phyloP scores from a whole-genome alignment of 768 basidiomycete genomes.

The Suillus placidus region DNA sequence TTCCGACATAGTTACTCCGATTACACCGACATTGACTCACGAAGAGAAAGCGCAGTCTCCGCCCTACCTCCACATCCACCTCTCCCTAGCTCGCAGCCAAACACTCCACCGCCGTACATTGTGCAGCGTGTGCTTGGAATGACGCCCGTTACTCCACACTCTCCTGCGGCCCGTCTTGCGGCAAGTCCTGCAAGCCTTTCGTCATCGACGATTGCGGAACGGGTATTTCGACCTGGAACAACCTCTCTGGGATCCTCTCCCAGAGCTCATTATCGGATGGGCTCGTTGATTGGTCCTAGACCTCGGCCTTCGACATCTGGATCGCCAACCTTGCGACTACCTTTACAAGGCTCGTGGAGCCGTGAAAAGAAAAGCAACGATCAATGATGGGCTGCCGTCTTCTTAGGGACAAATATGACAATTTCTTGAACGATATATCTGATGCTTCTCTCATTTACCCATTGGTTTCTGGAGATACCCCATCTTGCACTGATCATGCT shows the following conservation, averaged over 20 bases:
- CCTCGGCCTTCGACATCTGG: slow-evolving; percentile 27
- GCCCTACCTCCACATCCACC: slow-evolving; percentile 47
- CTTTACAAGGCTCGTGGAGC: slow-evolving; percentile 35
- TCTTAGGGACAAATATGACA: not conserved
- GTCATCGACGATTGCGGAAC: not conserved
- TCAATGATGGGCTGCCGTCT: not conserved
- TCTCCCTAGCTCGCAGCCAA: slow-evolving; percentile 34
- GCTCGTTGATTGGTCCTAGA: slow-evolving; percentile 33
- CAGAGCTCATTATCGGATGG: slow-evolving; percentile 16
- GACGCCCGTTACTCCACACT: slow-evolving; percentile 24
- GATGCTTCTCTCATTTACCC: slow-evolving; percentile 1
- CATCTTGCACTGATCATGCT: not conserved
- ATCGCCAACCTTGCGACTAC: slow-evolving; percentile 30
- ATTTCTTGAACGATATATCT: slow-evolving; percentile 26
- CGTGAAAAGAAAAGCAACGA: slow-evolving; percentile 17
- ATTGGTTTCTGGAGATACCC: slow-evolving; percentile 1
- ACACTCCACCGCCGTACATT: slow-evolving; percentile 29
- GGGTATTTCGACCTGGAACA: slow-evolving; percentile 12
- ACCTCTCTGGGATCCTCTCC: slow-evolving; percentile 7
- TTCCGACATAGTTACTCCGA: slow-evolving; percentile 47
- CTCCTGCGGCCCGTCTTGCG: slow-evolving; percentile 3
- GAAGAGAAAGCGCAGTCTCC: slow-evolving; percentile 36
- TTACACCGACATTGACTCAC: slow-evolving; percentile 33
- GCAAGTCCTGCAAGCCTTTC: slow-evolving; percentile 3
- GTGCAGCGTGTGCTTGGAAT: slow-evolving; percentile 36